These are phyloP conservation scores for Fusarium sp. DNA, from an alignment of 2,329 filamentous ascomycete genomes.

Conservation along the genomic window DNA sequence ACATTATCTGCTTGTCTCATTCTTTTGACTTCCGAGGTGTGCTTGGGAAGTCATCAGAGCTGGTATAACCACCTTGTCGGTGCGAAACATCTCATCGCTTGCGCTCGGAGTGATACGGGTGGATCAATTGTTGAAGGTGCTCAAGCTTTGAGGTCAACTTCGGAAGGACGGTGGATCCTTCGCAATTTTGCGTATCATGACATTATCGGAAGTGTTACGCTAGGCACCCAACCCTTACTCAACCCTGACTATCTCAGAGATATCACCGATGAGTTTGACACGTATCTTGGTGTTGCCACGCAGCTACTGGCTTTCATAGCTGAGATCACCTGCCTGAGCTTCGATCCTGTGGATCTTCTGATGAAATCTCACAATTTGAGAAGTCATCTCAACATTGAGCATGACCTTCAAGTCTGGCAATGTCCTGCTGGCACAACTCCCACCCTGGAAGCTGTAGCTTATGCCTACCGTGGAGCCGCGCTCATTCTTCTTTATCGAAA, in stretches of 20 bases:
- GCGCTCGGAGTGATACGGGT: background rate
- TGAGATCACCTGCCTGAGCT: background rate
- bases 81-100: background rate
- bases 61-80: background rate
- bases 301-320: background rate
- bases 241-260: background rate
- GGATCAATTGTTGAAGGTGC: background rate
- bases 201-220: background rate
- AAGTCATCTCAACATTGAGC: background rate
- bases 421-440: background rate
- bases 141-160: background rate
- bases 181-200: background rate
- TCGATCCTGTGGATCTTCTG: background rate
- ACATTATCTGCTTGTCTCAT: background rate
- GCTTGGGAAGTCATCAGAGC: background rate
- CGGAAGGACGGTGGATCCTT: background rate
- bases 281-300: background rate
- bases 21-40: background rate
- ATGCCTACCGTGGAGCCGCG: background rate
- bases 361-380: fast-evolving
- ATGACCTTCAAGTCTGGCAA: background rate
- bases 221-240: background rate
- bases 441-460: background rate
- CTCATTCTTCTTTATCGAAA: background rate
- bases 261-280: background rate